A percentile compares a stretch with the other conserved stretches of the same genome.
Conservation (phyloP, 495 filamentous ascomycete species). For the Hypoxylon lienhwacheense region DNA sequence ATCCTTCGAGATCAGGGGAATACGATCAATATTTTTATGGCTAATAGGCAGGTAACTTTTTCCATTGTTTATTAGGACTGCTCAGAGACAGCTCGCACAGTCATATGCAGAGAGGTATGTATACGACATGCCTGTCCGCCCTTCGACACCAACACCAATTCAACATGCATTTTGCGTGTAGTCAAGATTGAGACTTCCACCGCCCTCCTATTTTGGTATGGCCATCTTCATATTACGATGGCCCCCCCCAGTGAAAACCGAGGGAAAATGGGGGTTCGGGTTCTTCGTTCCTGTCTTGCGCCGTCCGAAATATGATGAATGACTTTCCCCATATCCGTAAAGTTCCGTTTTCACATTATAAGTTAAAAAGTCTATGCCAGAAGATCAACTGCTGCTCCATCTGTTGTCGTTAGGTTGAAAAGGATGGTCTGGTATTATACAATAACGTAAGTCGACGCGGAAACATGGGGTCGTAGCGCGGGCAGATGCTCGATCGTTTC, state of each 20-base stretch:
- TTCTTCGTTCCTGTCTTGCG: conserved; percentile 30
- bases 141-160: conserved; percentile 10
- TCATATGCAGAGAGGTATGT: conserved; percentile 11
- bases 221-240: conserved; percentile 5
- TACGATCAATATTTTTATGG: background rate
- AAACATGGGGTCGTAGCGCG: background rate
- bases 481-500: conserved; percentile 15
- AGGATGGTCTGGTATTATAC: conserved; percentile 36
- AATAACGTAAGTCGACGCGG: conserved; percentile 15
- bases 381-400: conserved; percentile 26
- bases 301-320: conserved; percentile 37
- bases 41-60: background rate
- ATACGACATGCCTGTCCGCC: conserved; percentile 8
- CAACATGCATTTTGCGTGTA: conserved; percentile 16
- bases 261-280: conserved; percentile 18
- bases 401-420: conserved; percentile 21
- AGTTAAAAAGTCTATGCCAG: conserved; percentile 41
- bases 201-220: background rate
- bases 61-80: conserved; percentile 23
- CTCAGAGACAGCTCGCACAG: conserved; percentile 21
- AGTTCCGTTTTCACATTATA: conserved; percentile 39
- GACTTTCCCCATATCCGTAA: conserved; percentile 35
- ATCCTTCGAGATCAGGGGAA: background rate
- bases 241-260: conserved; percentile 11
- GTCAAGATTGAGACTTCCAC: conserved; percentile 6